Evolutionary conservation across 2,329 filamentous ascomycete genomes (phyloP).

Genomic region (Xylaria sp.): DNA sequence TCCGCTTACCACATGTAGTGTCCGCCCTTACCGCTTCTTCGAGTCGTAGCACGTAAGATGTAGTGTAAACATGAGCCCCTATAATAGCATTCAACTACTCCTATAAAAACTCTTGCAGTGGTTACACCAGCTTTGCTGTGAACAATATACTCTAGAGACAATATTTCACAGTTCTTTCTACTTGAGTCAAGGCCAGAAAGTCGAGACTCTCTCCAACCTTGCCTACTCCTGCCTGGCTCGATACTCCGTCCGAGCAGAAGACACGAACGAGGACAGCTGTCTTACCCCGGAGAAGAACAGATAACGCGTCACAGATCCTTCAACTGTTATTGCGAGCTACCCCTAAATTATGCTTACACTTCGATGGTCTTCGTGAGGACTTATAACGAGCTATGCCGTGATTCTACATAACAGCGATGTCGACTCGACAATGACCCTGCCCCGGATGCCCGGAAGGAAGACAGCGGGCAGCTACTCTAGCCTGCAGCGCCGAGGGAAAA

Average conservation of each 20-base stretch:
- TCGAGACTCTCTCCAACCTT: too few relatives aligned
- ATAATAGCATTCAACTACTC: neutral
- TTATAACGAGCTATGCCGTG: neutral
- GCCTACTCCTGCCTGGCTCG: neutral
- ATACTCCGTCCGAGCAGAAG: neutral
- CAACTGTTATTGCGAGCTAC: neutral
- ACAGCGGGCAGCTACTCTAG: neutral
- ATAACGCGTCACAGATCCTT: neutral
- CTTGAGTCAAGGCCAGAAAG: neutral
- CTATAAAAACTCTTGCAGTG: neutral
- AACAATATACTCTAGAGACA: neutral
- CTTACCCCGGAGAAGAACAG: neutral
- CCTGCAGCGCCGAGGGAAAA: neutral
- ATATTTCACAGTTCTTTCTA: neutral
- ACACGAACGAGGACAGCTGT: neutral
- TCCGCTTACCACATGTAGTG: conserved; percentile 3
- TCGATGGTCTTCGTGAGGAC: neutral
- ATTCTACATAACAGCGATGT: neutral
- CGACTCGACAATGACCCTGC: neutral
- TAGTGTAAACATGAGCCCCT: conserved; percentile 13
- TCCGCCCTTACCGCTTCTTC: neutral
- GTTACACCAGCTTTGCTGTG: conserved; percentile 1
- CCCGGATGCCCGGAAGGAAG: neutral
- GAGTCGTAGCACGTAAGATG: conserved; percentile 1
- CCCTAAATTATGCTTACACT: neutral